Conservation (phyloP, 805 yeast species). For the Teunomyces lycoperdinae region DNA sequence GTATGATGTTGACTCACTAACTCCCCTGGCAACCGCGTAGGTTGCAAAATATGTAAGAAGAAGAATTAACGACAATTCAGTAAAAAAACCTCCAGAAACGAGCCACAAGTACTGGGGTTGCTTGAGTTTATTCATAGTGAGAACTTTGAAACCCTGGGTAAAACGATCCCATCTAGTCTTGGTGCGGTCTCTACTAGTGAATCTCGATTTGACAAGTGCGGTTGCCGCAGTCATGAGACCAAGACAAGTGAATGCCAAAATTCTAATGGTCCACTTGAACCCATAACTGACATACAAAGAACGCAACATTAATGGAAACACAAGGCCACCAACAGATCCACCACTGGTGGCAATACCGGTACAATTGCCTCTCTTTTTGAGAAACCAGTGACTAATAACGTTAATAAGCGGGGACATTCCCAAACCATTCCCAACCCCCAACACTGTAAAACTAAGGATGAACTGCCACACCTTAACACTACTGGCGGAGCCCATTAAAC, state of each 20-base stretch:
- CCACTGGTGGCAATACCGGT: conserved; percentile 57
- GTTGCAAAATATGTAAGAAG: conserved; percentile 33
- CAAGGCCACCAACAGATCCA: conserved; percentile 21
- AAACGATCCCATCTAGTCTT: conserved; percentile 14
- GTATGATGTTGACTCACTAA: conserved; percentile 25
- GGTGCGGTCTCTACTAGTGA: conserved; percentile 5
- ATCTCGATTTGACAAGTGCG: conserved; percentile 26
- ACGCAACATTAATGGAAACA: conserved; percentile 18
- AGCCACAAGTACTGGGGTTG: conserved; percentile 22
- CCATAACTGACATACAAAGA: conserved; percentile 15
- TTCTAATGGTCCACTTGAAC: conserved; percentile 29
- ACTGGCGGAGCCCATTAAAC: conserved; percentile 56
- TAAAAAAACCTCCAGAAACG: conserved; percentile 29
- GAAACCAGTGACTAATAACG: conserved; percentile 66
- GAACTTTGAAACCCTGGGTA: conserved; percentile 13
- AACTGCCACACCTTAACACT: conserved; percentile 57
- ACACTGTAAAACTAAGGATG: conserved; percentile 52
- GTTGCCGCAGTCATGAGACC: conserved; percentile 24
- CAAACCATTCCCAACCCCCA: conserved; percentile 60
- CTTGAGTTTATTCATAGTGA: not conserved
- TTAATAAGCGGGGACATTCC: conserved; percentile 61
- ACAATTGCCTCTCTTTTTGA: conserved; percentile 55
- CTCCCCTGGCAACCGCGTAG: conserved; percentile 32
- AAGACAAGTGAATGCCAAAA: conserved; percentile 36
- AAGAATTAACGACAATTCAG: conserved; percentile 27